Conservation (phyloP, 441 rosid genomes). For the Populus hybrid region DNA sequence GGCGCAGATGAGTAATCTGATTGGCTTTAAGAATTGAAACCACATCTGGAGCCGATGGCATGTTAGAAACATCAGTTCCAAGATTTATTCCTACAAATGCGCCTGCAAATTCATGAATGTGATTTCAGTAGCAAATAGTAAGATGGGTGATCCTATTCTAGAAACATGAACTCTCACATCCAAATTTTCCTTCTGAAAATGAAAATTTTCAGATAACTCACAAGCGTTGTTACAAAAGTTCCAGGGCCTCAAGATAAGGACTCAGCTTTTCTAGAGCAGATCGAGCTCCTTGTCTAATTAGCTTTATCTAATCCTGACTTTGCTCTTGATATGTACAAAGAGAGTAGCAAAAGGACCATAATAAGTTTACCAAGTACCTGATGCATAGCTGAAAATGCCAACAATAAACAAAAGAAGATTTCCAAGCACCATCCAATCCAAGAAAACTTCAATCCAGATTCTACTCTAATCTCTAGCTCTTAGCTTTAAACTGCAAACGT, state of each 20-base stretch:
- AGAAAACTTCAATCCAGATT: slow-evolving; percentile 11
- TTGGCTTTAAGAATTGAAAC: slow-evolving; percentile 53
- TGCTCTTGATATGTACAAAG: neutral
- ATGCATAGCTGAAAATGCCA: slow-evolving; percentile 34
- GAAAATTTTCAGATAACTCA: neutral
- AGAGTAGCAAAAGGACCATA: neutral
- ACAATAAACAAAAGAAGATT: slow-evolving; percentile 38
- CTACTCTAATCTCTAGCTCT: slow-evolving; percentile 1
- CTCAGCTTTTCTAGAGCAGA: neutral
- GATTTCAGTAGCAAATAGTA: slow-evolving; percentile 13
- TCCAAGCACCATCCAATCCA: slow-evolving; percentile 47
- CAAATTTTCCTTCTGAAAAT: neutral
- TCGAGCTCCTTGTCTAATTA: neutral
- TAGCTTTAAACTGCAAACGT: slow-evolving; percentile 20
- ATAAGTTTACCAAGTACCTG: slow-evolving; percentile 37
- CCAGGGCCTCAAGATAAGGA: neutral
- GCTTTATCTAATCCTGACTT: neutral
- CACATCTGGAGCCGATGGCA: slow-evolving; percentile 66
- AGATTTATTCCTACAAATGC: slow-evolving; percentile 82
- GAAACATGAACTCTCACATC: neutral
- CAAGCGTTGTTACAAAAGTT: neutral
- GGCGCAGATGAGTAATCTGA: slow-evolving; percentile 81
- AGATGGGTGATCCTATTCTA: slow-evolving; percentile 3
- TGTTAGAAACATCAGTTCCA: slow-evolving; percentile 65
- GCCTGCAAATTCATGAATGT: slow-evolving; percentile 41